Base-by-base conservation (phyloP, 108 stramenopile genomes). In the Skeletonema tropicum region DNA sequence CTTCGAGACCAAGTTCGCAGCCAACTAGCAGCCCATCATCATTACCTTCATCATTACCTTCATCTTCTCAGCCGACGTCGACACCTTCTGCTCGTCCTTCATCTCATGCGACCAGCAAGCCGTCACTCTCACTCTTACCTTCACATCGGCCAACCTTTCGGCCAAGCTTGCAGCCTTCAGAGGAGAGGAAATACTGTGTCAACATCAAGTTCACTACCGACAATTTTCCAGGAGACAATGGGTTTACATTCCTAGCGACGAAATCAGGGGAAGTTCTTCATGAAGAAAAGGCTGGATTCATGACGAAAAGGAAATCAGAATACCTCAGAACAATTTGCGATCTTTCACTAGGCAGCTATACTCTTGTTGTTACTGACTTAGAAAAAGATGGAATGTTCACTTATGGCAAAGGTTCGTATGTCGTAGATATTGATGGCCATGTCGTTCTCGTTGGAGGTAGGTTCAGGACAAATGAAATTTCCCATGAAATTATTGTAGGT, bases 401-500 rank as follows among this genome's bases (percentile, higher is more conserved):
- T 6, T 19, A 52, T 23, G 49, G 49, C 19, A 1, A 52, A 5
- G 49, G 49, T 23, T 21, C 17, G 0, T 52, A 21, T 52, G 21
- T 52, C 19, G 49, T 52, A 1, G 49, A 52, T n/a, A n/a, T n/a
- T n/a, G n/a, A n/a, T n/a, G n/a, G n/a, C n/a, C n/a, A n/a, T n/a
- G n/a, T n/a, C n/a, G n/a, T 52, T 15, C 49, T 52, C 1, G 49
- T 52, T 21, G 49, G 49, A 3, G 49, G 49, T 1, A 52, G 49
- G 21, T 52, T 52, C 29, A 12, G 21, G 29, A 33, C 15, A 7
- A 9, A 32, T 35, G n/a, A 7, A 32, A 32, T 62, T 7, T 33
- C 61, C 17, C 61, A 62, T 9, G 61, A 62, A 17, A 62, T 62
- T 32, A 3, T 62, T n/a, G 61, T 62, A 19, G 61, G 61, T n/a